Base-by-base conservation (phyloP, 345 rosid genomes). In the Carallia pectinifolia region DNA sequence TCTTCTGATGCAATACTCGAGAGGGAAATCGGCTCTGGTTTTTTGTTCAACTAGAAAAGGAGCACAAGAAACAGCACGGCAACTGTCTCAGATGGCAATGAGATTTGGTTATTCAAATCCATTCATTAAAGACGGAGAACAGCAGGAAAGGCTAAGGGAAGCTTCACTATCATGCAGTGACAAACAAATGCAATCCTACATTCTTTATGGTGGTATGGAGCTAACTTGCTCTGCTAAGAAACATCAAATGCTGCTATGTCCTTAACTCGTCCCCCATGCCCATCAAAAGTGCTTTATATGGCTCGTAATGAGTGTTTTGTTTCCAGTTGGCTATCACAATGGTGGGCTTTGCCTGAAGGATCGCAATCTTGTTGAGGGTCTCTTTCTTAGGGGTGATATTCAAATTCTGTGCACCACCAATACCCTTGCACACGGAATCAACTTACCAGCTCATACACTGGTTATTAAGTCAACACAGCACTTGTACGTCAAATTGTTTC, bases 351-450 rank as follows among this genome's bases (percentile, higher is more conserved):
- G 86, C 87, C 81, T 86, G 83, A 92, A 90, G 89, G 99, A 95
- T 73, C 92, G 99, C 61, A 90, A 70, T 79, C 97, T 95, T 67
- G 82, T 89, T 68, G 97, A 95, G 81, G 83, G 93, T 72, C 97
- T 95, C 77, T 95, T 95, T 83, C 93, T 95, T 54, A 86, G 75
- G 84, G 97, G 99, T 33, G 94, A 95, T 74, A 65, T 95, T 75
- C 90, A 86, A 85, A 83, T 92, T 83, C 78, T 95, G 66, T 95
- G 99, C 85, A 81, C 99, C 17, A 95, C 99, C 64, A 95, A 92
- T 67, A 95, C 99, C 73, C 97, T 95, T 70, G 97, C 99, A 68
- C 99, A 95, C 77, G 99, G 97, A 82, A 85, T 95, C 81, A 95
- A 95, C 79, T 88, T 95, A 68, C 97, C 99, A 53, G 99, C 97